Evolutionary conservation across 163 green algal species (phyloP), one percentile per base, ranked within the genome.

Genomic region (Trebouxia gelatinosa): DNA sequence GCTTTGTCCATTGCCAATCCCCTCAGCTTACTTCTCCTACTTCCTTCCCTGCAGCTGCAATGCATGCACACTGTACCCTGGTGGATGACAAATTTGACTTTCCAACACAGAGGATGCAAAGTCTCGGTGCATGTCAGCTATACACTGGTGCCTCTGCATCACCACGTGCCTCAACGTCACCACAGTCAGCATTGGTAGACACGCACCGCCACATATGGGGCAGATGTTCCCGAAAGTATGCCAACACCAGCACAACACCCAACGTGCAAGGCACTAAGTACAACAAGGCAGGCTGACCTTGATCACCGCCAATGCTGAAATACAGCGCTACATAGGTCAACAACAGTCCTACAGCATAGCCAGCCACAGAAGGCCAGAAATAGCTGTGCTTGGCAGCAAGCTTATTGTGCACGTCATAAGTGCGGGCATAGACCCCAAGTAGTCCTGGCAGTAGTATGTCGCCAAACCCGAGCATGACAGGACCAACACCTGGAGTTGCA

Each of bases 381-480:
- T 94, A 95, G 31, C 83, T 74, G 7, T 62, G 57, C 17, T 34
- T 38, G n/a, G 34, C 38, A 16, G 21, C 11, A 0, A 34, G 29
- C 0, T 57, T 51, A 51, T 58, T 37, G 3, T 70, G 51, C 40
- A 67, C 48, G 39, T 79, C 59, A 34, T 77, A 78, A 3, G 9
- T 71, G 39, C 35, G 62, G n/a, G 82, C 90, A 78, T 93, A 91
- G 3, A 87, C 92, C 9, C 95, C 88, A 26, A 98, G 85, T 65
- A 98, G 80, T 37, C 95, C 95, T 16, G 95, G 95, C 35, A 98
- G 82, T 37, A 97, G 91, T 9, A 98, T 79, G 81, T 98, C 95
- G 0, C 95, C 95, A 78, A 94, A 96, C 2, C 95, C 94, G 19
- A 98, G 87, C 82, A 98, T 86, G 6, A 83, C 83, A 76, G 89